Base-by-base conservation (phyloP, 139 green algal species). In the Chlorella vulgaris region DNA sequence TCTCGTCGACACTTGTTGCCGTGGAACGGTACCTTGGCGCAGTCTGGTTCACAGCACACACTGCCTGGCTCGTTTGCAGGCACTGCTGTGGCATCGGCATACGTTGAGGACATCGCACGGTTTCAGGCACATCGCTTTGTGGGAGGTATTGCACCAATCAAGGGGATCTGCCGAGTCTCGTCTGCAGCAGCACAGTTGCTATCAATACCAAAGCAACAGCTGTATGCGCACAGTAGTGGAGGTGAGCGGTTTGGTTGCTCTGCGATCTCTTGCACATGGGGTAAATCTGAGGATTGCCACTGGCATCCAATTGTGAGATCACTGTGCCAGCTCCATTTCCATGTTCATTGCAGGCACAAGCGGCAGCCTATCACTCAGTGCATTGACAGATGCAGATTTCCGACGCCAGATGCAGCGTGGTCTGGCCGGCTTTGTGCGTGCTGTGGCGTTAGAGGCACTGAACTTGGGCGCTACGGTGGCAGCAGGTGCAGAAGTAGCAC, bases 51-150 rank as follows among this genome's bases (percentile, higher is more conserved):
- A 75, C 2, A 22, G 8, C 42, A 10, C n/a, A 60, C 0, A 10
- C 40, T 60, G 40, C 18, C 50, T 21, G 7, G 3, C 33, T 69
- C 62, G 24, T 21, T 67, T 31, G 83, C 80, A 15, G 91, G 66
- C 3, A 85, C 83, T 0, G 88, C 80, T 0, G 74, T 88, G 4
- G 80, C 80, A 28, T 69, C 79, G 15, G 86, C 86, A 28, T 96
- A 89, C 85, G 47, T 94, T 29, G 38, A 75, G 10, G 83, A 95
- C 81, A 87, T 95, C 47, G 85, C 53, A 4, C 62, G 29, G 19
- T 15, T 61, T 26, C 91, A 96, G 86, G 88, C 88, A 26, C 91
- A 95, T 83, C 93, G 93, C 74, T 95, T 96, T 81, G 74, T 95
- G 2, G 70, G 70, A 0, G 91, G 88, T 43, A 67, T 95, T 0